Base-by-base conservation (phyloP, 805 yeast genomes). In the Yamadazyma sp. region DNA sequence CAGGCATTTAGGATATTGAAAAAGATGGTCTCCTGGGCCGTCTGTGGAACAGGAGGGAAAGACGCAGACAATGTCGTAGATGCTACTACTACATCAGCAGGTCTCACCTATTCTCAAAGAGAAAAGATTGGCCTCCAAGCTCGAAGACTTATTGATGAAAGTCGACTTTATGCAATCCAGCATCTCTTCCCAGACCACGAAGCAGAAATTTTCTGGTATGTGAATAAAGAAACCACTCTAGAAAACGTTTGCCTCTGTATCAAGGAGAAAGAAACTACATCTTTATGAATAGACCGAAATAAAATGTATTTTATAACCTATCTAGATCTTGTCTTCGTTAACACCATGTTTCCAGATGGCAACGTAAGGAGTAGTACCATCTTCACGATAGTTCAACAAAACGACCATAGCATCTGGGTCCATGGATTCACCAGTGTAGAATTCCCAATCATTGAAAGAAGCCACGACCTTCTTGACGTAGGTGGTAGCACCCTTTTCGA, bases 271-370 rank as follows among this genome's bases (percentile, higher is more conserved):
- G 9, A 15, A 32, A 38, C 19, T 32, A 28, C 22, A 23, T 16
- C 13, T 12, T 17, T 19, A 14, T 18, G 5, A 15, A 28, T n/a
- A n/a, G n/a, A n/a, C 14, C 16, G 14, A 12, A 12, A 25, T 14
- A 25, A 13, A 13, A 25, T 25, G n/a, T 25, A 25, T 13, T 13
- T 25, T 25, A 25, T 25, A 9, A 25, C 12, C 33, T 30, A 16
- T 32, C 83, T 89, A 91, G 78, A 91, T 78, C 84, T 93, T 93
- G 71, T 77, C 80, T 69, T 80, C 87, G 59, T 67, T 75, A 55
- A 86, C 82, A 80, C 99, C 99, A 75, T 93, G 99, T 78, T 91
- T 93, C 99, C 99, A 93, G 84, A 90, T 82, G 53, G 90, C 88
- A 62, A 91, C 93, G 76, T 67, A 93, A 65, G 99, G 99, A 57